These are phyloP conservation scores for Wickerhamomyces bisporus DNA, from an alignment of 805 yeast species.

Conservation along the genomic window DNA sequence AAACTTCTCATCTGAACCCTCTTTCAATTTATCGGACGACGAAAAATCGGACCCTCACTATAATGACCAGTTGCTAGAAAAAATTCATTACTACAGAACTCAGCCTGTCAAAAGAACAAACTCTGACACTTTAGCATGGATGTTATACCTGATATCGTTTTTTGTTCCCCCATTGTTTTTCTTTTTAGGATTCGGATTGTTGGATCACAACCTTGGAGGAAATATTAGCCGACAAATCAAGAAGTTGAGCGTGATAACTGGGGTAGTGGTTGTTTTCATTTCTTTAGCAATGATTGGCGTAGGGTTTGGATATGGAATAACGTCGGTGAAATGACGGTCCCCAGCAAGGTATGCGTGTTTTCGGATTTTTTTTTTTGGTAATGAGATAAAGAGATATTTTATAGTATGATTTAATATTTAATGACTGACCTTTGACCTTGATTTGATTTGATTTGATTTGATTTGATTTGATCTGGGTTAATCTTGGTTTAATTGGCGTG, in stretches of 20 bases:
- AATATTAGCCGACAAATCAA: constrained; percentile 8
- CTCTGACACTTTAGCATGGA: constrained; percentile 6
- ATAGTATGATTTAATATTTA: too few species aligned
- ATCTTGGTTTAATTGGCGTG: too few species aligned
- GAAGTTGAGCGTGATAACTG: constrained; percentile 18
- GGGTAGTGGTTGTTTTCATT: constrained; percentile 11
- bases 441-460: too few species aligned
- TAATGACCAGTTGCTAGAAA: constrained; percentile 14
- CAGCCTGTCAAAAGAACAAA: constrained; percentile 1
- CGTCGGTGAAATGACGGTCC: constrained; percentile 1
- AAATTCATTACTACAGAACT: constrained; percentile 14
- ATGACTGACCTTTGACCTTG: too few species aligned
- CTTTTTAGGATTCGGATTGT: constrained; percentile 22
- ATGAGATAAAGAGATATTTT: too few species aligned
- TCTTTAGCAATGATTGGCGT: constrained; percentile 37
- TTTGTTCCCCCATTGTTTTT: constrained; percentile 25
- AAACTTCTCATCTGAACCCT: neutral
- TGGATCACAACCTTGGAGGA: constrained; percentile 14
- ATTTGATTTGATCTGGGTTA: too few species aligned
- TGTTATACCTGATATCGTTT: constrained; percentile 16
- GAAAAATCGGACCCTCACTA: too few species aligned
- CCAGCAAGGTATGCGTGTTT: too few species aligned
- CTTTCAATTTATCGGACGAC: too few species aligned
- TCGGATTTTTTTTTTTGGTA: too few species aligned
- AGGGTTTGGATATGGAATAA: constrained; percentile 41